Percentiles rank a stretch among this genome's conserved stretches.
phyloP scores from a whole-genome alignment of 345 rosid species.

The Eucalyptus regnans region DNA sequence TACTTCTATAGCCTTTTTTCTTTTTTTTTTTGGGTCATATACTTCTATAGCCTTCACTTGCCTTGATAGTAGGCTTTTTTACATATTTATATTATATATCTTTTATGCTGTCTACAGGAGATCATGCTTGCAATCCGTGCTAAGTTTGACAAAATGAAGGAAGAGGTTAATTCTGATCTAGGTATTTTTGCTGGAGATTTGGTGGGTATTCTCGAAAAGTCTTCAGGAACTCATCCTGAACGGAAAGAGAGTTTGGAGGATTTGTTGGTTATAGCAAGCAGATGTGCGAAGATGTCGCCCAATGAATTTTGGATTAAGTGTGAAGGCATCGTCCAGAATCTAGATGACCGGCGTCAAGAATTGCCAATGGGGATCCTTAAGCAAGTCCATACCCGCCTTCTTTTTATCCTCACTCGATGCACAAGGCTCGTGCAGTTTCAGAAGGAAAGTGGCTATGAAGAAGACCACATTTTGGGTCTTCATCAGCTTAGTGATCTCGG shows the following conservation, averaged over 20 bases:
- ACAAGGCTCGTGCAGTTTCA: slow-evolving; percentile 93
- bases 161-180: slow-evolving; percentile 84
- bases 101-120: slow-evolving; percentile 36
- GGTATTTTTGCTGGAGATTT: slow-evolving; percentile 86
- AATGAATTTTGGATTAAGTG: slow-evolving; percentile 82
- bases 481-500: slow-evolving; percentile 92
- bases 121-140: slow-evolving; percentile 67
- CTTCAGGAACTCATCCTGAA: slow-evolving; percentile 49
- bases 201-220: slow-evolving; percentile 70
- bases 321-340: slow-evolving; percentile 77
- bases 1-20: neutral
- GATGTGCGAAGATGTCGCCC: slow-evolving; percentile 77
- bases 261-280: slow-evolving; percentile 62
- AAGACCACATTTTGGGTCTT: slow-evolving; percentile 63
- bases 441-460: slow-evolving; percentile 82
- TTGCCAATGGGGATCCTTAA: slow-evolving; percentile 80
- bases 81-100: neutral
- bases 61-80: neutral
- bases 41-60: neutral
- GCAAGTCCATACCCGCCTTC: slow-evolving; percentile 88
- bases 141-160: slow-evolving; percentile 81
- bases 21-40: neutral
- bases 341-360: slow-evolving; percentile 91
- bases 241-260: slow-evolving; percentile 75
- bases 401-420: slow-evolving; percentile 91